Evolutionary conservation across 1,284 basidiomycete genomes (phyloP).

Genomic region (Athelia psychrophila): DNA sequence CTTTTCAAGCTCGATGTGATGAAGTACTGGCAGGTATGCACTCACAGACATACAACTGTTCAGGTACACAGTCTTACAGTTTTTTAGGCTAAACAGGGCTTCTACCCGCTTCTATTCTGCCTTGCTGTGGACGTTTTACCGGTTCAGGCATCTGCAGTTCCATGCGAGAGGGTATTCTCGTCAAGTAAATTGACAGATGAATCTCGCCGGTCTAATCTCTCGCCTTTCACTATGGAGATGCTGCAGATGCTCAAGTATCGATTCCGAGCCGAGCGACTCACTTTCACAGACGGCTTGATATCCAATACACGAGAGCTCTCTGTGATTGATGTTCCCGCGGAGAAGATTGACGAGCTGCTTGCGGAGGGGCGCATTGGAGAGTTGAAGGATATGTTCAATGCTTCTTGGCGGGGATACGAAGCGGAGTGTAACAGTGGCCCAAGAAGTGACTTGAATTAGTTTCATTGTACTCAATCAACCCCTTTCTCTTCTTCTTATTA

Average conservation of each 20-base stretch:
- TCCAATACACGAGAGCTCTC: conserved; percentile 4
- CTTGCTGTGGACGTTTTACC: conserved; percentile 27
- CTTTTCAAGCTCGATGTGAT: conserved; percentile 15
- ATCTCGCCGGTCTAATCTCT: conserved; percentile 10
- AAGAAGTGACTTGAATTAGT: too few relatives aligned
- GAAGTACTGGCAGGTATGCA: conserved; percentile 20
- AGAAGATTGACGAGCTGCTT: neutral
- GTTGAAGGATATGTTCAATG: neutral
- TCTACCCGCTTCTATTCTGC: conserved; percentile 11
- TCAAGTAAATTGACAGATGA: conserved; percentile 24
- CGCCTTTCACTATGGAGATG: conserved; percentile 17
- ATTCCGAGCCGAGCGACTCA: conserved; percentile 14
- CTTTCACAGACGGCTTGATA: conserved; percentile 11
- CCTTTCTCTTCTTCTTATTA: too few relatives aligned
- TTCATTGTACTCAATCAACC: too few relatives aligned
- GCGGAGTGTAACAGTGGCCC: too few relatives aligned
- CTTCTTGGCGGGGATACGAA: too few relatives aligned
- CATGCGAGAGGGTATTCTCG: conserved; percentile 29
- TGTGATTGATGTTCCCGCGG: conserved; percentile 7
- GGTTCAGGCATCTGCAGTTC: conserved; percentile 26
- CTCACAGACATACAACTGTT: neutral
- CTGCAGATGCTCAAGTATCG: conserved; percentile 23
- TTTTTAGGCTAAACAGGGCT: conserved; percentile 5
- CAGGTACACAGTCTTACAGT: neutral
- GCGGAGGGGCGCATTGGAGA: neutral